Evolutionary conservation across 805 yeast genomes (phyloP).

Genomic region (Metschnikowia matae): DNA sequence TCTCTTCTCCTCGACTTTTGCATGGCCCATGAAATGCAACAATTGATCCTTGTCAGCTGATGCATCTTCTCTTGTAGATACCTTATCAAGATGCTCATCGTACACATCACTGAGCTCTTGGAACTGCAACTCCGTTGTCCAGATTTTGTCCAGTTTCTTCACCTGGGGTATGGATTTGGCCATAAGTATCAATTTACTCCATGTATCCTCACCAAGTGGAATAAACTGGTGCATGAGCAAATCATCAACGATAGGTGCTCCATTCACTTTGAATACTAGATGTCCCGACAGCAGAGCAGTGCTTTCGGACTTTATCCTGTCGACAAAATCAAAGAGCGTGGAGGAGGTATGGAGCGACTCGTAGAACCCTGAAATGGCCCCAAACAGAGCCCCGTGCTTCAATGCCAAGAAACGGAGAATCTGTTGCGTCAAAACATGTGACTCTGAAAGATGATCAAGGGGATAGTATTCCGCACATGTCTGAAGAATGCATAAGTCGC

Average conservation of each 20-base stretch:
- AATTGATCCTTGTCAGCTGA: neutral
- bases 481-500: conserved; percentile 18
- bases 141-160: conserved; percentile 1
- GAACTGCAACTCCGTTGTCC: conserved; percentile 15
- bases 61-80: neutral
- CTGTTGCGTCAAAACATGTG: conserved; percentile 31
- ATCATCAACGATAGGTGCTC: conserved; percentile 3
- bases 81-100: conserved; percentile 8
- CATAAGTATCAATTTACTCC: conserved; percentile 43
- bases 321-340: conserved; percentile 5
- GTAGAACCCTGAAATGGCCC: conserved; percentile 15
- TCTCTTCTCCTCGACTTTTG: neutral
- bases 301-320: conserved; percentile 2
- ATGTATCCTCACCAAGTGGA: conserved; percentile 50
- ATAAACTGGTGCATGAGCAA: conserved; percentile 26
- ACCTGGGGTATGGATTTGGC: conserved; percentile 23
- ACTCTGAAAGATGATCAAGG: conserved; percentile 18
- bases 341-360: conserved; percentile 15
- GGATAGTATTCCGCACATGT: conserved; percentile 12
- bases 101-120: conserved; percentile 17
- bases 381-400: conserved; percentile 28
- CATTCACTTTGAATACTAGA: conserved; percentile 7
- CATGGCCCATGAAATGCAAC: neutral
- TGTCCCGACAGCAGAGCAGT: neutral
- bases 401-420: conserved; percentile 29